Conservation (phyloP, 805 yeast species). For the Spathaspora sp. region DNA sequence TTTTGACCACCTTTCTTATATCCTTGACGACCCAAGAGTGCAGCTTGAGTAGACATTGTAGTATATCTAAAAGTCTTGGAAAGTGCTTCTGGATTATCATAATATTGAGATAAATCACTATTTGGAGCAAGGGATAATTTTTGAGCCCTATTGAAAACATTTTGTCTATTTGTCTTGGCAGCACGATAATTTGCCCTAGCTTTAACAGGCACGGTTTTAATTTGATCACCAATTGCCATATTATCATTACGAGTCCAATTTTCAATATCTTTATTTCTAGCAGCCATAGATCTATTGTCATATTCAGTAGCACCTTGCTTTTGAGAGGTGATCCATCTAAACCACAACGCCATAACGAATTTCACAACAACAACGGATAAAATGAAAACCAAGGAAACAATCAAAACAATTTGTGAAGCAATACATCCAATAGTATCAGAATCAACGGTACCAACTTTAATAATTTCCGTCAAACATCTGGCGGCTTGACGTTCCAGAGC, state of each 20-base stretch:
- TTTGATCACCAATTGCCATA: constrained; percentile 45
- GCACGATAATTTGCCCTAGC: constrained; percentile 48
- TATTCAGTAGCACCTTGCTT: constrained; percentile 75
- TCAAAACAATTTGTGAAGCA: constrained; percentile 80
- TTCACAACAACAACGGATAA: constrained; percentile 73
- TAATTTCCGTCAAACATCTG: constrained; percentile 77
- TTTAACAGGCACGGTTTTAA: constrained; percentile 47
- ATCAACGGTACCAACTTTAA: constrained; percentile 87
- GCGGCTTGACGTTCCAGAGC: constrained; percentile 69
- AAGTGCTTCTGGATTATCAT: constrained; percentile 26
- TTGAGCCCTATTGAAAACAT: constrained; percentile 31
- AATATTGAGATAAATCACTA: constrained; percentile 32
- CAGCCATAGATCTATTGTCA: constrained; percentile 56
- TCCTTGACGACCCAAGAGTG: constrained; percentile 21
- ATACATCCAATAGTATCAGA: constrained; percentile 90
- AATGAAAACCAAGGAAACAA: constrained; percentile 79
- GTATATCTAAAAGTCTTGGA: constrained; percentile 44
- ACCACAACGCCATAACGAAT: constrained; percentile 84
- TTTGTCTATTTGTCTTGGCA: constrained; percentile 34
- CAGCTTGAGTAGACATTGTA: constrained; percentile 68
- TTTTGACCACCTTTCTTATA: constrained; percentile 12
- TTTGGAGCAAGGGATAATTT: constrained; percentile 35
- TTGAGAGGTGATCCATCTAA: constrained; percentile 72
- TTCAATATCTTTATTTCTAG: constrained; percentile 68
- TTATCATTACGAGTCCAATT: constrained; percentile 72